Evolutionary conservation across 805 yeast genomes (phyloP), one percentile per base, ranked within the genome.

Genomic region (Wickerhamomyces canadensis): DNA sequence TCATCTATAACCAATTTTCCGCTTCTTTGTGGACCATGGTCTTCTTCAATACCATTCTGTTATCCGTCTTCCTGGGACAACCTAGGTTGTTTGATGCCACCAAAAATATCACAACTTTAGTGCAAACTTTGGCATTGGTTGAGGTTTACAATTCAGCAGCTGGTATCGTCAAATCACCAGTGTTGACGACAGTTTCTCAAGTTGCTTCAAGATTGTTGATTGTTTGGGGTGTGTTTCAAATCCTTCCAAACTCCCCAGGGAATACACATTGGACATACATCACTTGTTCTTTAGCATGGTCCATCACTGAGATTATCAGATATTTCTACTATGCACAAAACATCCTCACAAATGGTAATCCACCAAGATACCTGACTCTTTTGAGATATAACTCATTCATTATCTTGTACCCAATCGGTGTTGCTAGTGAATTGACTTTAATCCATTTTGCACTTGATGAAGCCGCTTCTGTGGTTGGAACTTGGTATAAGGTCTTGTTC

Each of bases 301-400:
- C 93, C n/a, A 51, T 85, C 36, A 86, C 98, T n/a, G 98, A 93
- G 61, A 72, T 86, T 31, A 80, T 89, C 40, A 74, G 98, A 58
- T 93, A 93, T 62, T 73, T 86, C 30, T 93, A 77, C 65, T 94
- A 93, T 57, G 89, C 94, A 7, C 70, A 81, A 37, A 78, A 78
- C 48, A 61, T 84, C 43, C 55, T 60, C 19, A 65, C 70, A 21
- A 64, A 65, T 8, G 75, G 71, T 2, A 53, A 64, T 2, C 80
- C 84, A 13, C 84, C 93, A 5, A 50, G 55, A 27, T 56, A 65
- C 54, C 67, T 91, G 47, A 73, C 79, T 15, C 74, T 81, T 71
- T 63, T 87, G 45, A 75, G 98, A 54, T 93, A 93, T 70, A 84
- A 84, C 45, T 64, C 86, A 19, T 93, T 93, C 61, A 73, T 75